Conservation (phyloP, 306 rosid species). For the Ceratonia siliqua region DNA sequence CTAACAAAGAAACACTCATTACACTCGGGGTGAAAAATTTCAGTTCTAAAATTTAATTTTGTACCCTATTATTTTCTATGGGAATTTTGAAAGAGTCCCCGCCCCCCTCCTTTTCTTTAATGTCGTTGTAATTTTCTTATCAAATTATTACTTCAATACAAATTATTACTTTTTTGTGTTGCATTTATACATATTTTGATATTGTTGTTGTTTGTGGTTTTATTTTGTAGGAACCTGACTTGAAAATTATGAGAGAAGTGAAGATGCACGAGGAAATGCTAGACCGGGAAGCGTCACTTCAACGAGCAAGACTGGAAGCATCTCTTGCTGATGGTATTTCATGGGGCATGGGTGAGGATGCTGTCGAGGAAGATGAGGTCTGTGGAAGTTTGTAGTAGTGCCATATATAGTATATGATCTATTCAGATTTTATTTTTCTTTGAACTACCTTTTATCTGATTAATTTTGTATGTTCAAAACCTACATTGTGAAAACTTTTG, state of each 20-base stretch:
- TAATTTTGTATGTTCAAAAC: conserved; percentile 19
- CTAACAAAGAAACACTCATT: background rate
- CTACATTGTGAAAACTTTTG: conserved; percentile 2
- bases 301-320: conserved; percentile 77
- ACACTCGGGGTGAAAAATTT: background rate
- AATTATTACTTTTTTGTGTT: background rate
- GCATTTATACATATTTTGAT: background rate
- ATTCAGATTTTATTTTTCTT: background rate
- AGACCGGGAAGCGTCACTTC: conserved; percentile 93
- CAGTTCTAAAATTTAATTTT: background rate
- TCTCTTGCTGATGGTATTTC: conserved; percentile 85
- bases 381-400: conserved; percentile 31
- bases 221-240: conserved; percentile 62
- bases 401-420: conserved; percentile 12
- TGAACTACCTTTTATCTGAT: conserved; percentile 19
- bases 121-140: background rate
- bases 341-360: conserved; percentile 99
- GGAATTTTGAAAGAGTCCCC: background rate
- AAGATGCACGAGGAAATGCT: conserved; percentile 61
- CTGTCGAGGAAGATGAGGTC: conserved; percentile 92
- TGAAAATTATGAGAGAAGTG: conserved; percentile 55
- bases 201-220: conserved; percentile 3
- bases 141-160: background rate
- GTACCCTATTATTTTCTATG: background rate
- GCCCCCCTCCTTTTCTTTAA: background rate